Conservation (phyloP, 139 green algal species). For the Haematococcus lacustris region DNA sequence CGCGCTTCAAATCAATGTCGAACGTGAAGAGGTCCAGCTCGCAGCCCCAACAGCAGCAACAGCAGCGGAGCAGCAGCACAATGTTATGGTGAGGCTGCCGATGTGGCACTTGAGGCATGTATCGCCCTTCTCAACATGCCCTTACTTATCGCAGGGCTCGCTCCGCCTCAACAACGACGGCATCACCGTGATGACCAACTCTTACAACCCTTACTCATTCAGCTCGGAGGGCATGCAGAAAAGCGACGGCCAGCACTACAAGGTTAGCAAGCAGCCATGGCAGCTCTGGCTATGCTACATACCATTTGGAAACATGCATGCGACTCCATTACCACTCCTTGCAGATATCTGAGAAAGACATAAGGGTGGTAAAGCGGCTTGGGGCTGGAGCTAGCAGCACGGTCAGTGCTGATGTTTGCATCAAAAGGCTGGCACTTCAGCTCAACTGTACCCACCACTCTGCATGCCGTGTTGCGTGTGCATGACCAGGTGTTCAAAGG, state of each 20-base stretch:
- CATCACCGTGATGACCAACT: slow-evolving; percentile 31
- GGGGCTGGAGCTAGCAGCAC: slow-evolving; percentile 16
- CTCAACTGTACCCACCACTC: no score
- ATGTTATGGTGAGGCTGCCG: no score
- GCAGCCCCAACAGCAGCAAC: no score
- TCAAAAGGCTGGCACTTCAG: not conserved
- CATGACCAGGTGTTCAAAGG: slow-evolving; percentile 79
- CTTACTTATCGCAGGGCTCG: slow-evolving; percentile 1
- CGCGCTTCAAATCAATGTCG: no score
- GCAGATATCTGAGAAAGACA: slow-evolving; percentile 73
- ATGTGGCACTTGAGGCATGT: no score
- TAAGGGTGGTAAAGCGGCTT: slow-evolving; percentile 60
- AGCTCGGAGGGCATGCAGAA: slow-evolving; percentile 32
- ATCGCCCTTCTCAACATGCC: no score
- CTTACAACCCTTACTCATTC: slow-evolving; percentile 36
- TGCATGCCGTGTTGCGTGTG: no score
- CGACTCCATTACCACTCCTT: no score
- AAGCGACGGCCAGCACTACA: slow-evolving; percentile 19
- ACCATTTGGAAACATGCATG: no score
- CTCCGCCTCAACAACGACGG: slow-evolving; percentile 2
- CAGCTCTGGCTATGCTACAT: not conserved
- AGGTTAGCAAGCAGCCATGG: slow-evolving; percentile 1
- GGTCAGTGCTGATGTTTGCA: not conserved
- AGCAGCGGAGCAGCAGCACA: no score
- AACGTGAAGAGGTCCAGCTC: no score